Percentiles rank a stretch among this genome's conserved stretches.
Conservation (phyloP, 1,284 basidiomycete species). For the Flammula alnicola region DNA sequence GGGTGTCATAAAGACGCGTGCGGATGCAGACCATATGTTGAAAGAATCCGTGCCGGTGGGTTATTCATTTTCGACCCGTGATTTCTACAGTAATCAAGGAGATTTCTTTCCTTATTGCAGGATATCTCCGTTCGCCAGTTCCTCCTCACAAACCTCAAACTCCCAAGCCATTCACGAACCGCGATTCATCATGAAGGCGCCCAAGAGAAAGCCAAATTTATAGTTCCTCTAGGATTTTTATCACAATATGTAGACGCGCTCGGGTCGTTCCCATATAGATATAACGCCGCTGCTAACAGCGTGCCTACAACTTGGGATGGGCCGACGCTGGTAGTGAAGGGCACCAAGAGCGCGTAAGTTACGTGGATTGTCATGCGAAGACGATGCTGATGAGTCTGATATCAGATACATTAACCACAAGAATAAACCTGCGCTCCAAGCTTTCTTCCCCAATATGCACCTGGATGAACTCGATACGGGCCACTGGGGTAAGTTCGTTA, state of each 20-base stretch:
- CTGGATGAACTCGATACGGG: conserved; percentile 30
- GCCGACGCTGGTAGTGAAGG: conserved; percentile 78
- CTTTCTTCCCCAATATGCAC: conserved; percentile 29
- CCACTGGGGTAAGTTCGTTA: conserved; percentile 29
- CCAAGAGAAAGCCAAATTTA: conserved; percentile 55
- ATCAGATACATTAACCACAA: conserved; percentile 30
- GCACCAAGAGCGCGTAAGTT: conserved; percentile 72
- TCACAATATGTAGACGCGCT: conserved; percentile 64
- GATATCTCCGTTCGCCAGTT: conserved; percentile 76
- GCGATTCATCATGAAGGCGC: conserved; percentile 29
- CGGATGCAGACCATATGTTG: conserved; percentile 29
- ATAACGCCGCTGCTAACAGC: conserved; percentile 15
- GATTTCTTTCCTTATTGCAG: too few species aligned
- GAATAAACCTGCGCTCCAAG: conserved; percentile 24
- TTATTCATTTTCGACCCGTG: neutral
- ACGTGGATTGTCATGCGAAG: neutral
- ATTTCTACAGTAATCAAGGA: neutral
- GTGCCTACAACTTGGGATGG: conserved; percentile 54
- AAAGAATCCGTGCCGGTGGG: conserved; percentile 23
- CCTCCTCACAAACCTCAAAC: conserved; percentile 78
- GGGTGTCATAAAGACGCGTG: conserved; percentile 28
- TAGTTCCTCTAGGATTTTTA: conserved; percentile 74
- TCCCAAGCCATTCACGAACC: conserved; percentile 33
- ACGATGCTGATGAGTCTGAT: neutral
- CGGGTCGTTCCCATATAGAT: conserved; percentile 75